Base-by-base conservation (phyloP, 768 basidiomycete species). In the Grammothele lineata region DNA sequence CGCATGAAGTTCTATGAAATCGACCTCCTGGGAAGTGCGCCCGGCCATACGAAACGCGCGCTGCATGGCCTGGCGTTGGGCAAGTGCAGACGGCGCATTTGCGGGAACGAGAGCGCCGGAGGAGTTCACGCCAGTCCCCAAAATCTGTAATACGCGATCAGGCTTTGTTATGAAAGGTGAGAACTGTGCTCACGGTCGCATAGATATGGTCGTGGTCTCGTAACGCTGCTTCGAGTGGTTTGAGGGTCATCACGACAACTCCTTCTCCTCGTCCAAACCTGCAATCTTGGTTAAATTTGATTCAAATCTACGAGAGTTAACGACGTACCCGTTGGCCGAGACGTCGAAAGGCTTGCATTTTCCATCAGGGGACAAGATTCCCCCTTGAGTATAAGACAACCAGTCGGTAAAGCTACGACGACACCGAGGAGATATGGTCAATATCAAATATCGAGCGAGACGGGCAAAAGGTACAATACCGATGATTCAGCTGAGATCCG, bases 1-100 rank as follows among this genome's bases (percentile, higher is more conserved):
- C 17, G 72, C 74, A 47, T 79, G 77, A 10, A 74, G 50, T 53
- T 78, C 77, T 0, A 78, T 64, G 50, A 65, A 78, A 47, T 76
- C 75, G 3, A 72, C 71, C 21, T 77, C 73, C 1, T 45, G 46
- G 2, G 72, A 71, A 15, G 40, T 43, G 21, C 63, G 58, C 1
- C 61, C 57, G 3, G 66, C 64, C 5, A 58, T 52, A 12, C 54
- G 34, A 52, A 64, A 76, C 2, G 71, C 72, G 17, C 56, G 55
- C 2, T 41, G 49, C 65, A 74, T 74, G 3, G 70, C 68, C 21
- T 64, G 58, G 17, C 54, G 59, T 45, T 73, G 72, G 5, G 69
- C 58, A 3, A 57, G 58, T 0, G 67, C 70, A 11, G 70, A 63
- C 15, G 72, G 74, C 0, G 69, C 66, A 44, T 64, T 62, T 6